phyloP scores from a whole-genome alignment of 257 asterid species.

The Galeopsis tetrahit region DNA sequence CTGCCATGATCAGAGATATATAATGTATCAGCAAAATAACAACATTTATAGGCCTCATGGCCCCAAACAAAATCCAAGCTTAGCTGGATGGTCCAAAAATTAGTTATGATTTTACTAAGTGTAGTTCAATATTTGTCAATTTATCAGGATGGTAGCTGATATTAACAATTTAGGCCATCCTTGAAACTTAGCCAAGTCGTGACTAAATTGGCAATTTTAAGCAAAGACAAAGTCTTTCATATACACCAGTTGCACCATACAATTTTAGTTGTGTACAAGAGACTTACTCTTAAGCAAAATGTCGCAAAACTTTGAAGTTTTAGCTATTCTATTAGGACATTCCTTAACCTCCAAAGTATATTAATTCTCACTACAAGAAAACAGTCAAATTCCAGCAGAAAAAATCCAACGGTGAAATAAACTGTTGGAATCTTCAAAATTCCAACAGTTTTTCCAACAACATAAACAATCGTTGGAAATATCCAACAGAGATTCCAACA shows the following conservation, averaged over 20 bases:
- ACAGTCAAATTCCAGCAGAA: too few species aligned
- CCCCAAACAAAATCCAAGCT: not conserved
- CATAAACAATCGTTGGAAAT: too few species aligned
- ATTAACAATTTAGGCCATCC: not conserved
- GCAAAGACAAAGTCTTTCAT: too few species aligned
- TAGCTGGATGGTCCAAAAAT: not conserved
- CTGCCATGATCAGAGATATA: constrained; percentile 49
- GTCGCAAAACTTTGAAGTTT: not conserved
- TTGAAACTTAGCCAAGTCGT: not conserved
- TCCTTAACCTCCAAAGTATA: not conserved
- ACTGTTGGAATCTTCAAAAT: too few species aligned
- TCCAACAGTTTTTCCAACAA: too few species aligned
- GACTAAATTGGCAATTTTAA: not conserved
- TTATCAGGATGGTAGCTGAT: not conserved
- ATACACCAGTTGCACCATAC: too few species aligned
- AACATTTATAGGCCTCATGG: not conserved
- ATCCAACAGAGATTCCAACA: too few species aligned
- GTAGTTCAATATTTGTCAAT: too few species aligned
- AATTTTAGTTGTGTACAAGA: too few species aligned
- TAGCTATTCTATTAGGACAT: not conserved
- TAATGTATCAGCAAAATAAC: constrained; percentile 20
- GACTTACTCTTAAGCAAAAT: not conserved
- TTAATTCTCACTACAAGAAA: too few species aligned
- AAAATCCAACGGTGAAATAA: too few species aligned
- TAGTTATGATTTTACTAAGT: not conserved